Evolutionary conservation across 768 basidiomycete genomes (phyloP).

Genomic region (Scleroderma bovista): DNA sequence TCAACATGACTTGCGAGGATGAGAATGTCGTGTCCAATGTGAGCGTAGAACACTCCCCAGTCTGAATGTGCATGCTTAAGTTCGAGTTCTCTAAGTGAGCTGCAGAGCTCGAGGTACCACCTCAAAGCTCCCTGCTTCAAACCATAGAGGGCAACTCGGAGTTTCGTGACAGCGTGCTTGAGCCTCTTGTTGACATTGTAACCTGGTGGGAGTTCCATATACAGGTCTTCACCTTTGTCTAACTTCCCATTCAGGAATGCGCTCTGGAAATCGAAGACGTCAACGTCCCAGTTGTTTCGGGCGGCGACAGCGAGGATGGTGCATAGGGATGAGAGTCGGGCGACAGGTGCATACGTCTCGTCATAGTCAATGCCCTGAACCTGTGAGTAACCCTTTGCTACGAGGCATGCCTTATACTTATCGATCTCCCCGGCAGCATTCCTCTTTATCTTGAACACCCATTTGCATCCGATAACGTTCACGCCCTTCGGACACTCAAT

Average conservation of each 20-base stretch:
- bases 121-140: background rate
- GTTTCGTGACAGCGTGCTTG: background rate
- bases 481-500: background rate
- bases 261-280: slow-evolving; percentile 37
- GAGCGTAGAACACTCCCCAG: no score
- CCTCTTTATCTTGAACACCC: no score
- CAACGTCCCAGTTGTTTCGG: slow-evolving; percentile 27
- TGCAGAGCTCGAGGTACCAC: no score
- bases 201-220: no score
- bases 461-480: background rate
- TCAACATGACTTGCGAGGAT: no score
- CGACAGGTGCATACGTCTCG: slow-evolving; percentile 2
- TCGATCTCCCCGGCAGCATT: no score
- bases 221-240: no score
- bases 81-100: no score
- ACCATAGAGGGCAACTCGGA: background rate
- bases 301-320: background rate
- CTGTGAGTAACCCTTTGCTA: background rate
- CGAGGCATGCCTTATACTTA: no score
- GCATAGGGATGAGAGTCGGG: background rate
- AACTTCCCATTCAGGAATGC: no score
- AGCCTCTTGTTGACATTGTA: background rate
- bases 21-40: background rate
- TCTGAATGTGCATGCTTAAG: no score
- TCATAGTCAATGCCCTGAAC: slow-evolving; percentile 6